Base-by-base conservation (phyloP, 1,139 yeast species). In the Suhomyces bokatorum region DNA sequence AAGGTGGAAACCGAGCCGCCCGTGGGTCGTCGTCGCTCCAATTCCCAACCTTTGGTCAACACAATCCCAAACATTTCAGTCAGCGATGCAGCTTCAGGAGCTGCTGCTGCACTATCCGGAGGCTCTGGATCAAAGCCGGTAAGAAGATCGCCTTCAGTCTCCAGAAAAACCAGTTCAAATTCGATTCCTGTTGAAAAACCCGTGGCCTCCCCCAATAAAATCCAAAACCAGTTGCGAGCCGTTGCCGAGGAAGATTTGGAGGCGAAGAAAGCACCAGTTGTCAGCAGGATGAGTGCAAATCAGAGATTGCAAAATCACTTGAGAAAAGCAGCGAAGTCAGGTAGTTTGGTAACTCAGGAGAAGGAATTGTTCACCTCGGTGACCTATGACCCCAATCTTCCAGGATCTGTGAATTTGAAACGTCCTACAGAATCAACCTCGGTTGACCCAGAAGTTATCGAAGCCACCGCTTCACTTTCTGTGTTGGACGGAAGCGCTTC, bases 281-380 rank as follows among this genome's bases (percentile, higher is more conserved):
- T 29, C 8, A 31, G 14, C 7, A 55, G 52, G 40, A 52, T 71
- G 22, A 64, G 70, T 11, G 78, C 78, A 4, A 64, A 65, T 36
- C 77, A 73, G 48, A 54, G 76, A 44, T 62, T 73, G 27, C 76
- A 72, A 48, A 67, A 63, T 35, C 77, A 72, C 50, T 55, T 74
- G 35, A 57, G 67, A 39, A 66, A 68, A 46, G 78, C 75, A 1
- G 67, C 77, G 1, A 69, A 60, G 50, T 54, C 68, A 3, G 79
- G 79, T 0, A 38, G 67, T 0, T 58, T 74, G 35, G 58, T 68
- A 59, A 69, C 77, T 0, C 77, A 72, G 44, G 69, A 70, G 43
- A 66, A 64, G 48, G 76, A 70, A 47, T 47, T 55, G 0, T 55
- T 73, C 14, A 61, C 67, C 1, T 58, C 71, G 1, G 75, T 73